phyloP scores from a whole-genome alignment of 2,329 filamentous ascomycete species.

The Aspergillus tubingensis region DNA sequence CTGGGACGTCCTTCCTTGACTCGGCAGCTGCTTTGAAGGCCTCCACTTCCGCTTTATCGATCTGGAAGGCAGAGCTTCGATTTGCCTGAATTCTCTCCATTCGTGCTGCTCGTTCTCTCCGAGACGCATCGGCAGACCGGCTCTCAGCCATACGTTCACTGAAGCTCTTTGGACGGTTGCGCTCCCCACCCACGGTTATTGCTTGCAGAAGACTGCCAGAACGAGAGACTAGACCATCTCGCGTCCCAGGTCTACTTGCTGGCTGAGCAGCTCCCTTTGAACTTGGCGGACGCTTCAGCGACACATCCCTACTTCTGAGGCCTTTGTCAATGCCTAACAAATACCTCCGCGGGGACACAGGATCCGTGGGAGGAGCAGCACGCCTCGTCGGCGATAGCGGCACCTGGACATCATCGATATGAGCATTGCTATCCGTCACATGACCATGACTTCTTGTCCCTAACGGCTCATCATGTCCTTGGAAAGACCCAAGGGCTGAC shows the following conservation, averaged over 20 bases:
- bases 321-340: constrained; percentile 89
- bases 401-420: constrained; percentile 62
- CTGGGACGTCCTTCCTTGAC: constrained; percentile 28
- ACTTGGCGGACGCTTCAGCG: constrained; percentile 68
- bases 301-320: constrained; percentile 76
- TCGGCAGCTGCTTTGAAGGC: constrained; percentile 43
- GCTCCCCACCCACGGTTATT: constrained; percentile 21
- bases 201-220: constrained; percentile 22
- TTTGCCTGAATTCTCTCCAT: constrained; percentile 40
- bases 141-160: constrained; percentile 81
- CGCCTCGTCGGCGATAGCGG: constrained; percentile 69
- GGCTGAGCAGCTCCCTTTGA: constrained; percentile 32
- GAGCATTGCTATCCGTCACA: constrained; percentile 18
- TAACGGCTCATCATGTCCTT: constrained; percentile 19
- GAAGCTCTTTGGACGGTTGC: constrained; percentile 61
- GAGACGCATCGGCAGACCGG: constrained; percentile 45
- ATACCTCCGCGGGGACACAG: constrained; percentile 76
- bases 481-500: constrained; percentile 29
- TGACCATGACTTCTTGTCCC: constrained; percentile 15
- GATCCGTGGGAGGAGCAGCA: constrained; percentile 52
- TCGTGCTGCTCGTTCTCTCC: constrained; percentile 40
- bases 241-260: constrained; percentile 31
- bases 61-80: constrained; percentile 46
- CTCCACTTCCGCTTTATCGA: constrained; percentile 48
- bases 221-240: constrained; percentile 30